Base-by-base conservation (phyloP, 371 early-diverging fungal genomes). In the Syncephalastrum racemosum region DNA sequence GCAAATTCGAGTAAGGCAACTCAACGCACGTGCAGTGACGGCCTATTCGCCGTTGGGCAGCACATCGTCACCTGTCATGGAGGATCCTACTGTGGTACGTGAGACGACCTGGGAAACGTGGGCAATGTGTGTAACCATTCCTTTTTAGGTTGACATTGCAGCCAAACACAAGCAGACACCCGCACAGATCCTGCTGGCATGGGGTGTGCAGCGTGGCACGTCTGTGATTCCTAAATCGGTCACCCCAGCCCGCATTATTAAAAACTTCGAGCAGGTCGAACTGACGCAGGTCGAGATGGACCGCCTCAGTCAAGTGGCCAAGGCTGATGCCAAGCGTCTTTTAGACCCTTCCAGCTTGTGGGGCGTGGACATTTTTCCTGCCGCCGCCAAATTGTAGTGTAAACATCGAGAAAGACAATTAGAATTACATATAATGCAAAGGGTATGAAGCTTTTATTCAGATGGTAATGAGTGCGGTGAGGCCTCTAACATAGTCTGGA, bases 21-120 rank as follows among this genome's bases (percentile, higher is more conserved):
- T 19, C 25, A 14, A 36, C 46, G 24, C 43, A 31, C 27, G 42
- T 50, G 18, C 42, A 81, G 92, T 94, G 16, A 87, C 91, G 31
- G 95, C 91, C 4, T 96, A 93, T 77, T 88, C 89, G 22, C 94
- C 98, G 23, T 80, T 96, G 15, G 94, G 92, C 4, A 60, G 58
- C 27, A 69, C 73, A n/a, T 65, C 74, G 27, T 71, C 74, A 19
- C 69, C 68, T 25, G 42, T 81, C 31, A 68, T 78, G 71, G 58
- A 76, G 55, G 74, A 70, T 22, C 65, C 66, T 15, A 12, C 56
- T 20, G 60, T 71, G 46, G 67, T 73, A 72, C 64, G 59, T 51
- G 31, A 56, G 56, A 56, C n/a, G 4, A 12, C 20, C 12, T 8
- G 27, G 27, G n/a, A 27, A 27, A 27, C 27, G 27, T 27, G 27